Percentiles rank a stretch among this genome's conserved stretches.
phyloP scores from a whole-genome alignment of 257 asterid genomes.

The Solanum virginianum region DNA sequence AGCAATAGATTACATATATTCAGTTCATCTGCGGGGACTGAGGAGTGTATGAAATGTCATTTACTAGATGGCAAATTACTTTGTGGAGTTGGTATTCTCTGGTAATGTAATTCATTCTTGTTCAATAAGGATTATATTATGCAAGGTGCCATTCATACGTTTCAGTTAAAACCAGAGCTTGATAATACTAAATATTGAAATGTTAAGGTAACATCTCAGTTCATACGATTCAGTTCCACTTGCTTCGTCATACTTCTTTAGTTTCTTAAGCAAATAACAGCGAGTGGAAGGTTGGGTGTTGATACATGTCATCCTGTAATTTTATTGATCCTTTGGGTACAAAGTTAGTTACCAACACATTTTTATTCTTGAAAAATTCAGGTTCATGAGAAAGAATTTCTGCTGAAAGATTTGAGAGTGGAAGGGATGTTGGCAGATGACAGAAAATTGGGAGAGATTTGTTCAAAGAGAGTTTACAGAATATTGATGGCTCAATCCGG shows the following conservation, averaged over 20 bases:
- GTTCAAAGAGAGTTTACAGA: constrained; percentile 90
- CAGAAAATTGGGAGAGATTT: constrained; percentile 79
- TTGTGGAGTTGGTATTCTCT: neutral
- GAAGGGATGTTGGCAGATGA: constrained; percentile 68
- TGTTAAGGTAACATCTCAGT: neutral
- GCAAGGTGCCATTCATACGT: neutral
- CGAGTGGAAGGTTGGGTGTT: neutral
- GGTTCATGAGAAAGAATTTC: constrained; percentile 93
- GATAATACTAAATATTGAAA: neutral
- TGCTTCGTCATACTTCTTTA: neutral
- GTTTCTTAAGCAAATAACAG: neutral
- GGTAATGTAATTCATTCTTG: neutral
- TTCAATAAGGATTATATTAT: neutral
- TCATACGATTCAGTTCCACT: neutral
- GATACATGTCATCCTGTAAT: neutral
- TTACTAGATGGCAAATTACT: neutral
- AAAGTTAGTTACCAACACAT: neutral
- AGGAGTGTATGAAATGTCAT: neutral
- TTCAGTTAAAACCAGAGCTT: neutral
- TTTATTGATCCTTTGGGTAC: neutral
- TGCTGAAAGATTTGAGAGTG: constrained; percentile 58
- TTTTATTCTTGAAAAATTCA: constrained; percentile 8
- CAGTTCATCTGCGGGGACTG: neutral
- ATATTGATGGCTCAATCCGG: constrained; percentile 82
- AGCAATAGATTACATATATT: neutral